A percentile compares a stretch with the other conserved stretches of the same genome.
phyloP scores from a whole-genome alignment of 257 asterid genomes.

The Capsicum chinense region DNA sequence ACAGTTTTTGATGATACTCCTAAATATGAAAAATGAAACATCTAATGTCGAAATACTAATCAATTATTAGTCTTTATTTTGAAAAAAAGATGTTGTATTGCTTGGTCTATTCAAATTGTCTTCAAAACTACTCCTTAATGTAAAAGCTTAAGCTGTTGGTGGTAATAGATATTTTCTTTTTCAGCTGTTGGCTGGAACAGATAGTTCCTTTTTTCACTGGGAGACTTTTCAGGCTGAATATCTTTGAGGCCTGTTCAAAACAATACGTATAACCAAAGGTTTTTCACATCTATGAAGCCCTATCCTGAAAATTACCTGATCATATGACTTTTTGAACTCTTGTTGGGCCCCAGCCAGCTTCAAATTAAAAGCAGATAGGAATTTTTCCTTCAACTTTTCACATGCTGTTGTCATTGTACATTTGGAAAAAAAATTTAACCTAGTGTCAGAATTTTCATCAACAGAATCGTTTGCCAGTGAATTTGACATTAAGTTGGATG shows the following conservation, averaged over 20 bases:
- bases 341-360: constrained; percentile 71
- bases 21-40: background rate
- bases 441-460: constrained; percentile 36
- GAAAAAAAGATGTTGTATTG: background rate
- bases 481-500: constrained; percentile 42
- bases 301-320: constrained; percentile 65
- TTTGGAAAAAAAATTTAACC: constrained; percentile 40
- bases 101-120: background rate
- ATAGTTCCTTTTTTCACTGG: constrained; percentile 17
- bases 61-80: background rate
- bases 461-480: constrained; percentile 35
- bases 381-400: constrained; percentile 72
- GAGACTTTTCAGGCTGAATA: background rate
- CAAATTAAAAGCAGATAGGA: constrained; percentile 65
- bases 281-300: constrained; percentile 29
- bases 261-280: background rate
- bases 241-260: background rate
- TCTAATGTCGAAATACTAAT: background rate
- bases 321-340: constrained; percentile 77
- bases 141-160: constrained; percentile 20
- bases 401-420: constrained; percentile 51
- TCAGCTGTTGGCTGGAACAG: constrained; percentile 15
- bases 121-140: background rate
- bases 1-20: background rate
- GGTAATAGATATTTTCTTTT: constrained; percentile 10